Evolutionary conservation across 2,329 filamentous ascomycete species (phyloP), one percentile per base, ranked within the genome.

Genomic region (Aspergillus neoniger): DNA sequence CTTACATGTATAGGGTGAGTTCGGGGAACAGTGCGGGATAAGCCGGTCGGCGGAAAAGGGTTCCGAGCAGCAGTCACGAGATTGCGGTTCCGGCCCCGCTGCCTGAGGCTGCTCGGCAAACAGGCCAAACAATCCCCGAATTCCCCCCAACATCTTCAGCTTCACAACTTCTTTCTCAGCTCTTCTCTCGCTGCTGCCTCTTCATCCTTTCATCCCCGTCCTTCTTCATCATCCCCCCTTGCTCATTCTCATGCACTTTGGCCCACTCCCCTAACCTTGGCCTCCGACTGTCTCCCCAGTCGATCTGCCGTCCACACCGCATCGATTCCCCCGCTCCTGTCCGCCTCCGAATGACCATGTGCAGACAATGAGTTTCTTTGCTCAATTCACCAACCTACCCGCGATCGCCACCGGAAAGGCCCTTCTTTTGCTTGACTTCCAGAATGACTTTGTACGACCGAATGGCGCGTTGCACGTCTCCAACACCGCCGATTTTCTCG

Each of bases 401-500:
- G 78, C 78, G 57, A 80, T 88, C 61, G 77, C 84, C 63, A 87
- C 85, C 23, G 79, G 83, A 59, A 85, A 86, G 77, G 94, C 91
- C 1, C 82, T 99, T 47, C 81, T 98, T 19, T 80, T 96, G 17
- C 83, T 97, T 65, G 94, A 96, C 70, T 85, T 96, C 38, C 95
- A 98, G 72, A 92, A 96, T 69, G 94, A 97, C 74, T 96, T 98
- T 70, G 79, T 96, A 60, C 82, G 86, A 6, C 78, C 85, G 1
- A 82, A 86, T 54, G 90, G 91, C 57, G 85, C 87, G 25, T 77
- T 97, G 19, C 84, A 87, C 12, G 85, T 93, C 54, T 80, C 80
- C 38, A 83, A 86, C 47, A 86, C 87, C 3, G 76, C 83, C 4
- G 85, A 86, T 9, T 91, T 93, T 63, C 74, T 95, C 48, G 82